Evolutionary conservation across 495 filamentous ascomycete species (phyloP), one percentile per base, ranked within the genome.

Genomic region (Terfezia claveryi): DNA sequence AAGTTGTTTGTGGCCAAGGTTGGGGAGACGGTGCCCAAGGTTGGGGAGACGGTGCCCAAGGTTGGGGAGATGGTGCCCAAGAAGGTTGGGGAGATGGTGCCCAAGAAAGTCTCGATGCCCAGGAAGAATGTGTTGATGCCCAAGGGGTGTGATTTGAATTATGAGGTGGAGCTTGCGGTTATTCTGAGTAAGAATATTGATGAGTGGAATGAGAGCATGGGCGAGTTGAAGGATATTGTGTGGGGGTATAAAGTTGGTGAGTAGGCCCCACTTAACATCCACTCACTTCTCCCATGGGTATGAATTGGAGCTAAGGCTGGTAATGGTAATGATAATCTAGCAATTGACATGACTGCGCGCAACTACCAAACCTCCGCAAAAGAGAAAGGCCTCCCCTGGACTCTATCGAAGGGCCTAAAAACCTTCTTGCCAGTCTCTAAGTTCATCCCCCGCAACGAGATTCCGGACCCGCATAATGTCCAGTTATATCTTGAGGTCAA

Each of bases 351-450:
- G 63, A 66, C 63, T 17, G 54, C 55, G 9, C 54, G 77, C 69
- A 66, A 68, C 69, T 58, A 55, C 46, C 91, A 98, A 72, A 83
- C 94, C 57, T 82, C 92, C 70, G 91, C 87, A 55, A 96, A 95
- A 76, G 85, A 83, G 70, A 92, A 92, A 72, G 85, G 89, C 14
- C 77, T 95, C n/a, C 91, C 91, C 14, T 98, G 91, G 91, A 76
- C 80, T 55, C 91, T 94, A 58, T 79, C 82, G 57, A 98, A 98
- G 71, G 92, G 92, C 41, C 95, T 94, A 67, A 92, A 96, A 64
- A 96, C 91, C 20, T 98, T 98, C 73, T 74, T 88, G 10, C 91
- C 91, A 50, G 74, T 98, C 57, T 82, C 77, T 58, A 70, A 81
- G 44, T 73, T 80, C 55, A 94, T 98, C 57, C 68, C 76, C 46